Evolutionary conservation across 768 basidiomycete species (phyloP).

Genomic region (Kwoniella mangroviensis): DNA sequence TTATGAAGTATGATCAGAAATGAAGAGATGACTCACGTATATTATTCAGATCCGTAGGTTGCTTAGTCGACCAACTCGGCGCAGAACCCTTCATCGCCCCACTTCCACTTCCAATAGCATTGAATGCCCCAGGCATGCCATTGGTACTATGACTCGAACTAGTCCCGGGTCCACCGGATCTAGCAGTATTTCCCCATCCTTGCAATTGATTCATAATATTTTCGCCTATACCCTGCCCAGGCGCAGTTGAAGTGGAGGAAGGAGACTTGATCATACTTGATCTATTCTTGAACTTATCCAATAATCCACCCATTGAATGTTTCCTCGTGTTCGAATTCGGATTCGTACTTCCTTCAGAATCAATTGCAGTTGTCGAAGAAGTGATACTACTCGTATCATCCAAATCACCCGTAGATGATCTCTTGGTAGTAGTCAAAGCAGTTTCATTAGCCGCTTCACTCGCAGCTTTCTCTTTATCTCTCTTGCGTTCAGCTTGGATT

Average conservation of each 20-base stretch:
- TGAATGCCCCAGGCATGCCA: background rate
- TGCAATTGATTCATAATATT: conserved; percentile 20
- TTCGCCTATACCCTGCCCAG: conserved; percentile 11
- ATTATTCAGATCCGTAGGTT: conserved; percentile 41
- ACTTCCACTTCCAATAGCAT: background rate
- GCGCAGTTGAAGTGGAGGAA: background rate
- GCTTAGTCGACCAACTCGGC: conserved; percentile 15
- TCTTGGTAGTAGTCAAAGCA: background rate
- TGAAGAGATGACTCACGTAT: conserved; percentile 36
- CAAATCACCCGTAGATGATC: background rate
- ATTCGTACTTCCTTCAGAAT: background rate
- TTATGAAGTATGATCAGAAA: no score
- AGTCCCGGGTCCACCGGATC: conserved; percentile 6
- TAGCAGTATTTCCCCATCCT: conserved; percentile 15
- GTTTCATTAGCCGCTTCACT: conserved; percentile 5
- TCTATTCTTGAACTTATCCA: conserved; percentile 26
- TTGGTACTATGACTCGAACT: background rate
- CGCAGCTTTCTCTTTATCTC: conserved; percentile 38
- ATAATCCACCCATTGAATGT: background rate
- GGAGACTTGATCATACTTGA: conserved; percentile 9
- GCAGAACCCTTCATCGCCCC: background rate
- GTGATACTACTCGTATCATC: conserved; percentile 2
- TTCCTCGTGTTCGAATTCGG: background rate
- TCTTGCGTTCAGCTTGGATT: conserved; percentile 55
- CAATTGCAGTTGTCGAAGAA: background rate